Evolutionary conservation across 1,284 basidiomycete genomes (phyloP).

Genomic region (Naganishia sp.): DNA sequence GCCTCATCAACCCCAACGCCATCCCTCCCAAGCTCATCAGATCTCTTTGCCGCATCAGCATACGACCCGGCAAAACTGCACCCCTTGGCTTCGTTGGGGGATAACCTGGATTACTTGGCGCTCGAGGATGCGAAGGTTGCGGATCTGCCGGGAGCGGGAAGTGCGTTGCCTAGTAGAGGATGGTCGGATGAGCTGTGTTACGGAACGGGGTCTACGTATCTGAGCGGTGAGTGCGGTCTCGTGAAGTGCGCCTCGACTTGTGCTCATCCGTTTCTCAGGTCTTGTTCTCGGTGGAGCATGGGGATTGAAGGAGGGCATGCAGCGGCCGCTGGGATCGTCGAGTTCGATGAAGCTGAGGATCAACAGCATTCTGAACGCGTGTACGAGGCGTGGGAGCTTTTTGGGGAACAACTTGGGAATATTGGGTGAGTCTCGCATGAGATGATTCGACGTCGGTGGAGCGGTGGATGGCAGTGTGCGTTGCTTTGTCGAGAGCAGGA

Average conservation of each 20-base stretch:
- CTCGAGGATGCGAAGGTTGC: constrained; percentile 91
- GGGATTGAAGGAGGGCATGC: constrained; percentile 92
- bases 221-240: constrained; percentile 71
- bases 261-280: constrained; percentile 59
- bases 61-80: constrained; percentile 89
- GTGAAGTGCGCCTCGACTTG: neutral
- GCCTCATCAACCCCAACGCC: constrained; percentile 28
- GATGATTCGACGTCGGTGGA: neutral
- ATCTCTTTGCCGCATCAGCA: constrained; percentile 70
- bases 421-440: constrained; percentile 64
- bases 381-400: constrained; percentile 94
- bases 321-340: constrained; percentile 69
- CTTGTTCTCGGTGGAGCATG: constrained; percentile 89
- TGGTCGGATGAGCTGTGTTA: constrained; percentile 99
- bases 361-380: constrained; percentile 94
- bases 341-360: constrained; percentile 80
- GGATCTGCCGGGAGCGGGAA: constrained; percentile 78
- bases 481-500: too few species aligned
- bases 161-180: constrained; percentile 87
- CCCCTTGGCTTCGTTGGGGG: constrained; percentile 79
- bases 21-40: constrained; percentile 64
- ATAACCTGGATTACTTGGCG: constrained; percentile 83
- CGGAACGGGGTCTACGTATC: constrained; percentile 98
- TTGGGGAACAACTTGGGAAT: constrained; percentile 98
- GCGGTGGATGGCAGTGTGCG: too few species aligned